Percentiles rank a stretch among this genome's conserved stretches.
phyloP scores from a whole-genome alignment of 2,329 filamentous ascomycete genomes.

The Sporothrix variecibatus region DNA sequence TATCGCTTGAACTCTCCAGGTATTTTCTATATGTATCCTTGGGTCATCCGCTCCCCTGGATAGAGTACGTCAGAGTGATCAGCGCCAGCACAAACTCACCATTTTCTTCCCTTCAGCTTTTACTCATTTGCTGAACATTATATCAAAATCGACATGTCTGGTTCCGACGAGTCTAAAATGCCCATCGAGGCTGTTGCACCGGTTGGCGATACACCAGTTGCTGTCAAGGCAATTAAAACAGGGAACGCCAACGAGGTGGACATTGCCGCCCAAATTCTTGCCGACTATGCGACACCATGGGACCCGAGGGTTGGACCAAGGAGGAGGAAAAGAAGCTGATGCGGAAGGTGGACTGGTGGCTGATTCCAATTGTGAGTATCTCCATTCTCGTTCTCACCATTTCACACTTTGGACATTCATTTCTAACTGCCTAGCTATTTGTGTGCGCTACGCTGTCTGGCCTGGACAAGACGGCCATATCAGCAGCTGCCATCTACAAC shows the following conservation, averaged over 20 bases:
- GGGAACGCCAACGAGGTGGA: slow-evolving; percentile 34
- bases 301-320: slow-evolving; percentile 26
- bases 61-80: not conserved
- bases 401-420: slow-evolving; percentile 27
- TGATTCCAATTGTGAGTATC: slow-evolving; percentile 32
- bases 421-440: slow-evolving; percentile 8
- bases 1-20: not conserved
- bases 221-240: slow-evolving; percentile 35
- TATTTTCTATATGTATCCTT: not conserved
- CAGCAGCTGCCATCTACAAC: slow-evolving; percentile 35
- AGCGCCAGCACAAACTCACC: not conserved
- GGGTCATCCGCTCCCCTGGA: not conserved
- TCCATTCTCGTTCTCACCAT: slow-evolving; percentile 24
- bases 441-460: slow-evolving; percentile 27
- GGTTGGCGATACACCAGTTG: not conserved
- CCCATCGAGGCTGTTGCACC: not conserved
- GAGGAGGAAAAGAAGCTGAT: slow-evolving; percentile 31
- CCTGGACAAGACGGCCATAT: slow-evolving; percentile 34
- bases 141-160: not conserved
- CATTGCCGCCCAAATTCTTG: slow-evolving; percentile 35
- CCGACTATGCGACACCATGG: slow-evolving; percentile 32
- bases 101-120: too few relatives aligned
- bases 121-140: too few relatives aligned
- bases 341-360: slow-evolving; percentile 30
- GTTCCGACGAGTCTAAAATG: not conserved